These are phyloP conservation scores for Talaromyces piceae DNA, from an alignment of 2,329 filamentous ascomycete species.

Conservation along the genomic window DNA sequence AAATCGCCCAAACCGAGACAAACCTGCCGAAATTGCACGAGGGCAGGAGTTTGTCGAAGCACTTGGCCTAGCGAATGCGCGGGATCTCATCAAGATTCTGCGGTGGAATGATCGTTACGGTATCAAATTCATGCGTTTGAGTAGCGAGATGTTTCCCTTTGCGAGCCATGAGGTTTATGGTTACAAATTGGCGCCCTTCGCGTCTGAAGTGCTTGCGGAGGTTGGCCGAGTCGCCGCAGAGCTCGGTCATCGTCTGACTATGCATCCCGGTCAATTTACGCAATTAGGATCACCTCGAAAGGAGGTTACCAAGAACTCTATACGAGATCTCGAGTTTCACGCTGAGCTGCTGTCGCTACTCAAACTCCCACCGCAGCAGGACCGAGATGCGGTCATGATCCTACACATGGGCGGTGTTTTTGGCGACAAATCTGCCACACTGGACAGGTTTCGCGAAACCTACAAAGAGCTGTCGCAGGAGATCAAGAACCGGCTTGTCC, in stretches of 20 bases:
- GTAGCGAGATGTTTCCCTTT: conserved; percentile 95
- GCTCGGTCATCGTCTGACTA: conserved; percentile 76
- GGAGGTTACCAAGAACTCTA: conserved; percentile 66
- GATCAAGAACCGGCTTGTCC: conserved; percentile 71
- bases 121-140: conserved; percentile 87
- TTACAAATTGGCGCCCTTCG: conserved; percentile 78
- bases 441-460: conserved; percentile 70
- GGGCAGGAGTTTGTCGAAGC: conserved; percentile 69
- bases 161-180: conserved; percentile 82
- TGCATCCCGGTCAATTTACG: conserved; percentile 88
- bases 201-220: conserved; percentile 66
- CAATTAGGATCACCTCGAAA: conserved; percentile 77
- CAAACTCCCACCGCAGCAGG: conserved; percentile 65
- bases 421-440: conserved; percentile 72
- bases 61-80: conserved; percentile 72
- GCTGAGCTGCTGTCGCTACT: conserved; percentile 75
- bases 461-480: conserved; percentile 60
- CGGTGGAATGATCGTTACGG: conserved; percentile 87
- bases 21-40: conserved; percentile 58
- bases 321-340: conserved; percentile 82
- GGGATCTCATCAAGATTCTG: conserved; percentile 77
- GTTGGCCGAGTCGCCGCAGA: conserved; percentile 69
- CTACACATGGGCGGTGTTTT: conserved; percentile 88
- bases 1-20: conserved; percentile 70
- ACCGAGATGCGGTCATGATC: conserved; percentile 89